Conservation (phyloP, 129 eudicot genomes). For the Helichrysum umbraculigerum region DNA sequence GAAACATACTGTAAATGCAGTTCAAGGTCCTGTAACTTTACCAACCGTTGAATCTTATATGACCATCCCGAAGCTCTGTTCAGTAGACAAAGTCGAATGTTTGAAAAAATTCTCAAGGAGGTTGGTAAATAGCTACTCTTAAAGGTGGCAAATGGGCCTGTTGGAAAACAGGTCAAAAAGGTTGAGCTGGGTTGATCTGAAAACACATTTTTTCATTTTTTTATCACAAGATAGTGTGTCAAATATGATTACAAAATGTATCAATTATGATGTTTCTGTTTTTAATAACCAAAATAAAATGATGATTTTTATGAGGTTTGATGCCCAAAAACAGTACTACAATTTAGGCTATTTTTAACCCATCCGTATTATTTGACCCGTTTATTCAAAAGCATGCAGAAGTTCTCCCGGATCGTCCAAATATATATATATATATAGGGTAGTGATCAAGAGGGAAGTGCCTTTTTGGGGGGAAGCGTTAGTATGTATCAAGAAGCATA, state of each 20-base stretch:
- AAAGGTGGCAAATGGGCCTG: too few relatives aligned
- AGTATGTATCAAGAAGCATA: too few relatives aligned
- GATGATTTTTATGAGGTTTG: neutral
- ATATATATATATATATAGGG: too few relatives aligned
- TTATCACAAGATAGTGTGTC: too few relatives aligned
- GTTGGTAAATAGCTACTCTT: slow-evolving; percentile 33
- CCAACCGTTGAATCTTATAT: slow-evolving; percentile 79
- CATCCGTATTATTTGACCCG: neutral
- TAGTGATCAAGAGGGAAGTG: too few relatives aligned
- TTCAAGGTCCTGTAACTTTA: slow-evolving; percentile 53
- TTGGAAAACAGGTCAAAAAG: too few relatives aligned
- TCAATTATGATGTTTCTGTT: too few relatives aligned
- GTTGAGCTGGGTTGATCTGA: neutral
- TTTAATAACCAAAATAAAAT: neutral
- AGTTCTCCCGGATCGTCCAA: too few relatives aligned
- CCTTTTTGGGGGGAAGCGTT: too few relatives aligned
- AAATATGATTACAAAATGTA: too few relatives aligned
- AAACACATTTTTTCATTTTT: neutral
- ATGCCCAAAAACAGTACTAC: neutral
- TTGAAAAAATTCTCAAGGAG: slow-evolving; percentile 45
- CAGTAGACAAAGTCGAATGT: slow-evolving; percentile 33
- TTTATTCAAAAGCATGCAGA: neutral
- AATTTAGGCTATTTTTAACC: neutral
- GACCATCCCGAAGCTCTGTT: slow-evolving; percentile 66
- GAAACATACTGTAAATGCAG: slow-evolving; percentile 46